phyloP scores from a whole-genome alignment of 495 filamentous ascomycete species.

The Daldinia decipiens region DNA sequence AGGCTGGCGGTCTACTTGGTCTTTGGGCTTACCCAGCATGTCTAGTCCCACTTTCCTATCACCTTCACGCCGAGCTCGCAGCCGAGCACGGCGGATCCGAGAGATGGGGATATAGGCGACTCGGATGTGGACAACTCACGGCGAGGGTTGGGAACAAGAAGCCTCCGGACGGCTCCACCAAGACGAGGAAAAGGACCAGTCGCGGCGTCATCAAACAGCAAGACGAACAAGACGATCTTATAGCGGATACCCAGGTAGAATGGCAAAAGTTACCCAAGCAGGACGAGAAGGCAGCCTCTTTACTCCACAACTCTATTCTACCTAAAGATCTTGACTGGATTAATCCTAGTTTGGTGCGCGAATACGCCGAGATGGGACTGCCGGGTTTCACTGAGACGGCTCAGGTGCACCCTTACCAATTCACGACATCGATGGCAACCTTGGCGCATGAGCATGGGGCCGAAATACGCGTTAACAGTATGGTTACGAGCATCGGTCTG shows the following conservation, averaged over 20 bases:
- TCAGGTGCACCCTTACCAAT: conserved; percentile 93
- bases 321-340: conserved; percentile 92
- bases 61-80: conserved; percentile 85
- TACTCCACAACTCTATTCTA: conserved; percentile 69
- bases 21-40: conserved; percentile 91
- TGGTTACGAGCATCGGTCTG: conserved; percentile 62
- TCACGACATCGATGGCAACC: conserved; percentile 86
- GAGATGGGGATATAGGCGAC: conserved; percentile 86
- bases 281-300: conserved; percentile 66
- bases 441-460: conserved; percentile 81
- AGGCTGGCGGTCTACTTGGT: conserved; percentile 90
- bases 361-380: conserved; percentile 85
- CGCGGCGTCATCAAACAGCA: conserved; percentile 24
- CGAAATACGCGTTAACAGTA: conserved; percentile 72
- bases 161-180: conserved; percentile 37
- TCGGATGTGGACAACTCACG: conserved; percentile 78
- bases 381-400: conserved; percentile 75
- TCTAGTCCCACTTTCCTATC: conserved; percentile 88
- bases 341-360: conserved; percentile 67
- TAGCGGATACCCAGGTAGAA: conserved; percentile 63
- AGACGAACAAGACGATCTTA: conserved; percentile 48
- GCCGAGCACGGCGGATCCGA: conserved; percentile 82
- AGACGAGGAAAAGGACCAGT: conserved; percentile 47
- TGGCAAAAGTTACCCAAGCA: conserved; percentile 79
- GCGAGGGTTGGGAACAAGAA: conserved; percentile 62